Evolutionary conservation across 2,329 filamentous ascomycete genomes (phyloP), one percentile per base, ranked within the genome.

Genomic region (Ophiostoma australiae): DNA sequence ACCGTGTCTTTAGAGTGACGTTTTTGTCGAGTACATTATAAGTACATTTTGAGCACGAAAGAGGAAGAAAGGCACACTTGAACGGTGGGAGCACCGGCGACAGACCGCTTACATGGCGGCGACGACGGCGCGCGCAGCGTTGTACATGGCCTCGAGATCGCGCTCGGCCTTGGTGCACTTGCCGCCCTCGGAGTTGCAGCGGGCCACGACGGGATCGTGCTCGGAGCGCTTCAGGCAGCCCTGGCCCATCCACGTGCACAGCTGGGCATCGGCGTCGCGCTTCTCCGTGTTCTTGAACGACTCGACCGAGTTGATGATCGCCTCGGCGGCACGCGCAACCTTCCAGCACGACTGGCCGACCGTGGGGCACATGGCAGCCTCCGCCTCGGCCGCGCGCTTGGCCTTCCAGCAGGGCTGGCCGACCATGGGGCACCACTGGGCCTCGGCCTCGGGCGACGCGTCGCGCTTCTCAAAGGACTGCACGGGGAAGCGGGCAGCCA

Each of bases 301-400:
- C 2, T 72, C 69, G 39, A 70, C 37, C 69, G 72, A 70, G 31
- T n/a, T 58, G 55, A 70, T 35, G 13, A 72, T n/a, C 68, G 72
- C 72, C 72, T 78, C 76, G 73, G 78, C 77, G n/a, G 79, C 81
- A 73, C 81, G 81, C 75, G 81, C 81, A 20, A 52, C 70, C 68
- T 70, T 70, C 76, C 77, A 80, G 80, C 84, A 85, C 33, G 78
- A 74, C 74, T 81, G 76, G 72, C 83, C 82, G 35, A 76, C 74
- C 61, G 76, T 75, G 69, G 75, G 71, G 76, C 82, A 84, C 74
- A 76, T 79, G 33, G 71, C 69, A 15, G 75, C 72, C 65, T 76
- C 74, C 69, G 74, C 69, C 39, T 78, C 76, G 73, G 78, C 76
- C 20, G 78, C 80, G 73, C 69, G 66, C 70, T 73, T 70, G 41